Evolutionary conservation across 805 yeast species (phyloP), one percentile per base, ranked within the genome.

Genomic region (Suhomyces vadensis): DNA sequence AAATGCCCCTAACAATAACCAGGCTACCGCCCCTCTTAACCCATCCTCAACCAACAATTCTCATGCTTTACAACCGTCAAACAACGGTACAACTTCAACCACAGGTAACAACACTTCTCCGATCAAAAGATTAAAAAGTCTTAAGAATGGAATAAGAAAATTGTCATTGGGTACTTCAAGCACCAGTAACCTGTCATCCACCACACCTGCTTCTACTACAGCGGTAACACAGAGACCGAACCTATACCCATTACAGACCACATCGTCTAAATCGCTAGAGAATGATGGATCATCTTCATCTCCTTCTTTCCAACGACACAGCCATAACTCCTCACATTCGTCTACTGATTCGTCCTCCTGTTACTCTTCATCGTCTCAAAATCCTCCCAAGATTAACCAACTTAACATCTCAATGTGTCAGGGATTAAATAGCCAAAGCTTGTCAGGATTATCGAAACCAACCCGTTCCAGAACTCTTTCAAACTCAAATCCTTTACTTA

Each of bases 71-170:
- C 33, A 29, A n/a, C 27, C 31, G 10, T 25, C 40, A 9, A 6
- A 19, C 21, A 29, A 4, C 39, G 41, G n/a, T 25, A 22, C 29
- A 13, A 35, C 31, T 19, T 9, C 19, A 5, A 14, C 43, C 20
- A 26, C 42, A 6, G 25, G 39, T 25, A 20, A 14, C 31, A 26
- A 37, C 7, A 51, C 60, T 23, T 56, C 64, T 40, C 75, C 74
- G 2, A 56, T 69, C 45, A 62, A 61, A 41, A 57, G 71, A 39
- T 56, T 70, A 39, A 68, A 65, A 43, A 65, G 66, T 49, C 51
- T 71, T 31, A 68, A 67, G 41, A 60, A 63, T 13, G 71, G 73
- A 4, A 67, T 71, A 14, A 56, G 75, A 46, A 67, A 67, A 51
- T 56, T 69, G 33, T 63, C 70, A 13, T 52, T 69, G 19, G 45